phyloP scores from a whole-genome alignment of 2,329 filamentous ascomycete genomes.

The Xylariaceae sp. region DNA sequence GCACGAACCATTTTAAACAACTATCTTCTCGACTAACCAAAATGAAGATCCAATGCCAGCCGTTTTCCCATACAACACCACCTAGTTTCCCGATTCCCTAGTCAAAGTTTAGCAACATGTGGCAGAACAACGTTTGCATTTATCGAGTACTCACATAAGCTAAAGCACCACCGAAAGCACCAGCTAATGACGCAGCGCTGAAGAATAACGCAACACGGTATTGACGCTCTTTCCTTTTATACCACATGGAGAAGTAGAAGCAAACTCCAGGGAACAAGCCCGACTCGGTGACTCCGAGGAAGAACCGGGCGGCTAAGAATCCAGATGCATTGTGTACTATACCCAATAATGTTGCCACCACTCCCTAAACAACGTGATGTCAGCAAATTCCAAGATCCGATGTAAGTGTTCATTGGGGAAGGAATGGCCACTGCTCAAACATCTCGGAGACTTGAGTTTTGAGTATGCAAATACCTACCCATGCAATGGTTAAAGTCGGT shows the following conservation, averaged over 20 bases:
- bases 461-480: constrained; percentile 27
- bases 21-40: constrained; percentile 36
- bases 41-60: constrained; percentile 60
- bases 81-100: constrained; percentile 52
- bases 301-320: constrained; percentile 51
- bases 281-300: constrained; percentile 52
- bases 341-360: constrained; percentile 50
- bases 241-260: constrained; percentile 46
- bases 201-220: constrained; percentile 56
- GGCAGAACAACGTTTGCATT: too few relatives aligned
- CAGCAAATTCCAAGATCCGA: not conserved
- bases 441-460: not conserved
- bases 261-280: constrained; percentile 47
- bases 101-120: too few relatives aligned
- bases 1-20: not conserved
- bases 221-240: constrained; percentile 50
- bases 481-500: constrained; percentile 52
- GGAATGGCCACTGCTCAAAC: too few relatives aligned
- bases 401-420: too few relatives aligned
- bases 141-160: constrained; percentile 42
- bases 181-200: constrained; percentile 50
- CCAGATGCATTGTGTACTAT: constrained; percentile 47
- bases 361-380: constrained; percentile 29
- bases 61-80: constrained; percentile 47
- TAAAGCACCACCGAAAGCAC: constrained; percentile 54